Conservation (phyloP, 805 yeast genomes). For the Wickerhamiella kazuoi region DNA sequence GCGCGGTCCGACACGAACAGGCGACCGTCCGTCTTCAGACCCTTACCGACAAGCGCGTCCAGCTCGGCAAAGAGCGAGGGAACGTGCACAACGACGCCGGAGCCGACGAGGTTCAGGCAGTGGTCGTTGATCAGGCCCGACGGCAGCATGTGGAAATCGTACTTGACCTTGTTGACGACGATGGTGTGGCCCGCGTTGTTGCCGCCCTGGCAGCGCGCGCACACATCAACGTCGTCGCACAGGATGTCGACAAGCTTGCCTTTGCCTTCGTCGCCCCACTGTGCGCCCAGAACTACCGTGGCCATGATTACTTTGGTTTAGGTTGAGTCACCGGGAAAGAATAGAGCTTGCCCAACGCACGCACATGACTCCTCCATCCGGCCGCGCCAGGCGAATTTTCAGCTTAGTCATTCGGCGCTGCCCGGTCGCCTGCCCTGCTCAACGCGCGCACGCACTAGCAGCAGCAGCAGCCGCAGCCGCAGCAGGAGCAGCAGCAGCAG, state of each 20-base stretch:
- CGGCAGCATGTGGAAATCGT: slow-evolving; percentile 97
- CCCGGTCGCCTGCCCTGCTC: too few species aligned
- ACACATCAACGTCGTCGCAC: slow-evolving; percentile 88
- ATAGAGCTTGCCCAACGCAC: too few species aligned
- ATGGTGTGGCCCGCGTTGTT: slow-evolving; percentile 99
- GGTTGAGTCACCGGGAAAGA: neutral
- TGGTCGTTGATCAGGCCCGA: slow-evolving; percentile 92
- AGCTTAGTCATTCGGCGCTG: too few species aligned
- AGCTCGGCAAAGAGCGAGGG: slow-evolving; percentile 87
- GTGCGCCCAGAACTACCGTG: slow-evolving; percentile 92
- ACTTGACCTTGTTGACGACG: slow-evolving; percentile 72
- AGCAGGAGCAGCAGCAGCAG: too few species aligned
- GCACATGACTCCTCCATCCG: too few species aligned
- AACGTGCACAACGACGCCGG: slow-evolving; percentile 90
- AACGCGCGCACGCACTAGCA: too few species aligned
- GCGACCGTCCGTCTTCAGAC: slow-evolving; percentile 53
- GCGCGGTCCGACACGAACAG: slow-evolving; percentile 84
- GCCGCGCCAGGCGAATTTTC: too few species aligned
- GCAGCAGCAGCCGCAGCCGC: too few species aligned
- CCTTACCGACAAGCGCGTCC: slow-evolving; percentile 63
- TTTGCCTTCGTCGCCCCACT: slow-evolving; percentile 99
- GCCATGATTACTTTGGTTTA: slow-evolving; percentile 30
- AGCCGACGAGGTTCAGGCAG: slow-evolving; percentile 78
- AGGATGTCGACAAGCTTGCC: slow-evolving; percentile 91
- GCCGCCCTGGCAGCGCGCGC: slow-evolving; percentile 96